Conservation (phyloP, 768 basidiomycete species). For the Suillus subluteus region DNA sequence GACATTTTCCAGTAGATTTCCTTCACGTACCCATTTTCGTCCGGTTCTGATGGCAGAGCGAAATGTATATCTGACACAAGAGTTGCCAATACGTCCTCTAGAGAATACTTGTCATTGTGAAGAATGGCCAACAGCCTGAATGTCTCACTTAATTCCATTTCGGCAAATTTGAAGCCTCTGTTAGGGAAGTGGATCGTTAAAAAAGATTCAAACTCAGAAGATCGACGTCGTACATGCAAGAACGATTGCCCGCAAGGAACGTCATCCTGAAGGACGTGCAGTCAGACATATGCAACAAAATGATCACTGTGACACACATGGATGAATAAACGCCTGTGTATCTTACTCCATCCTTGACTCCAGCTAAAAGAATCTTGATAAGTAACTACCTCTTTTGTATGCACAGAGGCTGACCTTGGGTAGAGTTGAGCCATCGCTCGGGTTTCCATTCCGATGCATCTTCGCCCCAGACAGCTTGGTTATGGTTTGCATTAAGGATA, state of each 20-base stretch:
- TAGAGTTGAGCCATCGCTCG: conserved; percentile 42
- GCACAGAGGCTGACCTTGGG: neutral
- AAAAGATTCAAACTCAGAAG: neutral
- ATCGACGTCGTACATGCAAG: conserved; percentile 43
- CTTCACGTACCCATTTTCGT: conserved; percentile 17
- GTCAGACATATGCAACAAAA: neutral
- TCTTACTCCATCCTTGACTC: conserved; percentile 19
- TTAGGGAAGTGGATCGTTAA: neutral
- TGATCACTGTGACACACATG: conserved; percentile 37
- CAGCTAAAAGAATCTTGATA: neutral
- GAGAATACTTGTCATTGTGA: neutral
- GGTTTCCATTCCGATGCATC: too few relatives aligned
- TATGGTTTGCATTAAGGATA: conserved; percentile 23
- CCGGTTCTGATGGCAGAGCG: conserved; percentile 21
- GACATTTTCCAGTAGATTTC: conserved; percentile 29
- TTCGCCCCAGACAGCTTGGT: too few relatives aligned
- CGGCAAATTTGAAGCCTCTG: conserved; percentile 47
- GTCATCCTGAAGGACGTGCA: conserved; percentile 41
- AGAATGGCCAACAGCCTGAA: neutral
- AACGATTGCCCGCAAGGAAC: conserved; percentile 48
- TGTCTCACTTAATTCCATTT: conserved; percentile 51
- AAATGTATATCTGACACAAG: conserved; percentile 28
- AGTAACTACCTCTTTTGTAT: neutral
- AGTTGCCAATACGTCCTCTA: conserved; percentile 29
- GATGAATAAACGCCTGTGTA: conserved; percentile 47